Evolutionary conservation across 345 rosid genomes (phyloP).

Genomic region (Gossypium turneri): DNA sequence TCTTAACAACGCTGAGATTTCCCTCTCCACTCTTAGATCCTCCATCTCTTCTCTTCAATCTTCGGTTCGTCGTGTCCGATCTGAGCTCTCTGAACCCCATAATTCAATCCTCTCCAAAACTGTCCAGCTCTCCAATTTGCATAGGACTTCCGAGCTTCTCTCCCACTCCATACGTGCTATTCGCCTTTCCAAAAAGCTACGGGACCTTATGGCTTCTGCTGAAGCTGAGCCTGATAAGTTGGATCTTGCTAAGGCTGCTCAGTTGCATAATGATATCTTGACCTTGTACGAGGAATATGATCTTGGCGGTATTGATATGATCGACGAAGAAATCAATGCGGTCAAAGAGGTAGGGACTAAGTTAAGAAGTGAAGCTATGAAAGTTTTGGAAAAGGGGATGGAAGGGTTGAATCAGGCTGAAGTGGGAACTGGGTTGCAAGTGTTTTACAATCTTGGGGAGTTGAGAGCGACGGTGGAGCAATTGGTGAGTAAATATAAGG

Average conservation of each 20-base stretch:
- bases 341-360: constrained; percentile 66
- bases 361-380: constrained; percentile 71
- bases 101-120: constrained; percentile 67
- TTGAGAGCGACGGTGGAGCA: constrained; percentile 72
- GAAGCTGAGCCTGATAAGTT: constrained; percentile 65
- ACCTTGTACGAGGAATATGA: constrained; percentile 75
- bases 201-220: constrained; percentile 51
- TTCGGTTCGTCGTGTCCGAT: constrained; percentile 71
- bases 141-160: constrained; percentile 60
- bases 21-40: constrained; percentile 84
- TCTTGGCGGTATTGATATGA: constrained; percentile 59
- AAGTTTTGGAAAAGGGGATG: constrained; percentile 88
- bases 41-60: constrained; percentile 85
- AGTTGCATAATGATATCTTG: constrained; percentile 74
- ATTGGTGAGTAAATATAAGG: constrained; percentile 71
- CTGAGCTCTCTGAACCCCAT: constrained; percentile 86
- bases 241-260: constrained; percentile 94
- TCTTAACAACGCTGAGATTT: constrained; percentile 69
- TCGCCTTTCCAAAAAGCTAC: constrained; percentile 75
- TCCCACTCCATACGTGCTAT: constrained; percentile 80
- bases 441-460: constrained; percentile 93
- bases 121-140: constrained; percentile 65
- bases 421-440: constrained; percentile 95
- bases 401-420: constrained; percentile 95
- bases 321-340: constrained; percentile 70